Conservation (phyloP, 2,329 filamentous ascomycete species). For the Tolypocladium endophyticum region DNA sequence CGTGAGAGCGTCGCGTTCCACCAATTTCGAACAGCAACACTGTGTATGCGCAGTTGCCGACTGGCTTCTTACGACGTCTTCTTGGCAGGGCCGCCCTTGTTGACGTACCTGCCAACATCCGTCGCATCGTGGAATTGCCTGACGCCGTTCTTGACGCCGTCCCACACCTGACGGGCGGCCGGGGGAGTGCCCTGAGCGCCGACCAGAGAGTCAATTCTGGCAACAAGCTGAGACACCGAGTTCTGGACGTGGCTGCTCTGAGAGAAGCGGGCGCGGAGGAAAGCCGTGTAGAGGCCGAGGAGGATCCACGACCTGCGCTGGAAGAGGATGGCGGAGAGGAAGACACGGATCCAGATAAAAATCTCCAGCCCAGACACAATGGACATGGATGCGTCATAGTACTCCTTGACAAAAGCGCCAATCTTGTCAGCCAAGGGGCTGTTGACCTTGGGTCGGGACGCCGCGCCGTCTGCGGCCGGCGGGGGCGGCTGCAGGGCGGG, state of each 20-base stretch:
- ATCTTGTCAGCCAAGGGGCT: constrained; percentile 70
- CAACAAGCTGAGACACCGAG: constrained; percentile 61
- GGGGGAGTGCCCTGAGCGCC: constrained; percentile 83
- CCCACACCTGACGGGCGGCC: constrained; percentile 69
- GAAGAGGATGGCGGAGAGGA: constrained; percentile 77
- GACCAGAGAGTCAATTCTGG: constrained; percentile 69
- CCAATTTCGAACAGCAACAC: not conserved
- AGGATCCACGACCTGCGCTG: constrained; percentile 86
- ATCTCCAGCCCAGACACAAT: constrained; percentile 86
- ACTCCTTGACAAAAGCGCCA: constrained; percentile 90
- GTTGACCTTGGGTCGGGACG: constrained; percentile 36
- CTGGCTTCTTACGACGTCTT: constrained; percentile 27
- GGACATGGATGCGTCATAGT: constrained; percentile 95
- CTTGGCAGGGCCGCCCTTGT: constrained; percentile 41
- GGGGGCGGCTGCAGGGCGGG: constrained; percentile 68
- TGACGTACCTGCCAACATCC: constrained; percentile 64
- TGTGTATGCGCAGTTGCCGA: not conserved
- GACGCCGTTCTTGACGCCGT: constrained; percentile 59
- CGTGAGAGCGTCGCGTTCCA: not conserved
- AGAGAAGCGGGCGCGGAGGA: constrained; percentile 79
- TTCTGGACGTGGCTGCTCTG: constrained; percentile 92
- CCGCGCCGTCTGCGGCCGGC: constrained; percentile 43
- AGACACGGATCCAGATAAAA: constrained; percentile 70
- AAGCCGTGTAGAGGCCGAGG: constrained; percentile 74
- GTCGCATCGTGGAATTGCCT: constrained; percentile 71